phyloP scores from a whole-genome alignment of 1,284 basidiomycete genomes.

The Heliocybe sulcata region DNA sequence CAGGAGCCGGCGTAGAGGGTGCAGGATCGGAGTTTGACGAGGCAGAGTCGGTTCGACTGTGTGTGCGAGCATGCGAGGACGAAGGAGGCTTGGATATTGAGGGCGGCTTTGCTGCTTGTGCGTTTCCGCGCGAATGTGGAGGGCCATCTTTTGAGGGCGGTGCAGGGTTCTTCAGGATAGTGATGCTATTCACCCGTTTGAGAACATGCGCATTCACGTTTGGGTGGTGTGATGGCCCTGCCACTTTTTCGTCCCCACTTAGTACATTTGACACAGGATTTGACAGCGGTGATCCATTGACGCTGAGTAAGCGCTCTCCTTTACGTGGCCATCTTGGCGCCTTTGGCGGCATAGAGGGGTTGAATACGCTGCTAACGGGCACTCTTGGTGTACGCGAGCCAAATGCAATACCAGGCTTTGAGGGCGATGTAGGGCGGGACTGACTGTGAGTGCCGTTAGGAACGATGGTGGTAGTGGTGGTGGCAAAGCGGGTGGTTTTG shows the following conservation, averaged over 20 bases:
- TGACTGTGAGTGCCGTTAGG: conserved; percentile 18
- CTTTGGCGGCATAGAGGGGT: conserved; percentile 54
- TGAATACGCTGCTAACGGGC: conserved; percentile 66
- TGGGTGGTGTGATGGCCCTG: conserved; percentile 9
- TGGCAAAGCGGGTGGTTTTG: conserved; percentile 26
- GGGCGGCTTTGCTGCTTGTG: conserved; percentile 33
- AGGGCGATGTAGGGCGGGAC: conserved; percentile 42
- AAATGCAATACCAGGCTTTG: conserved; percentile 30
- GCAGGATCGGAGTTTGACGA: conserved; percentile 9
- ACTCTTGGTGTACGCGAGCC: conserved; percentile 27
- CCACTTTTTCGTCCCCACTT: conserved; percentile 34
- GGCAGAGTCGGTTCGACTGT: conserved; percentile 17
- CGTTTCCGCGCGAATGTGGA: conserved; percentile 39
- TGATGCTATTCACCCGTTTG: conserved; percentile 53
- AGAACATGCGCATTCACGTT: conserved; percentile 18
- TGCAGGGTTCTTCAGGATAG: conserved; percentile 36
- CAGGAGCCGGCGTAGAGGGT: conserved; percentile 19
- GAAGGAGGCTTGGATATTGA: conserved; percentile 11
- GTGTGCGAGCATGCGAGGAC: conserved; percentile 27
- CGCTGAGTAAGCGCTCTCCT: conserved; percentile 66
- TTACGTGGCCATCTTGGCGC: conserved; percentile 42
- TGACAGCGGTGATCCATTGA: conserved; percentile 70
- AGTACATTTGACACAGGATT: conserved; percentile 44
- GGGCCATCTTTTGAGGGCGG: conserved; percentile 9
- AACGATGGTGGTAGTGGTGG: conserved; percentile 6